Conservation (phyloP, 2,329 filamentous ascomycete species). For the Alternaria gansuensis region DNA sequence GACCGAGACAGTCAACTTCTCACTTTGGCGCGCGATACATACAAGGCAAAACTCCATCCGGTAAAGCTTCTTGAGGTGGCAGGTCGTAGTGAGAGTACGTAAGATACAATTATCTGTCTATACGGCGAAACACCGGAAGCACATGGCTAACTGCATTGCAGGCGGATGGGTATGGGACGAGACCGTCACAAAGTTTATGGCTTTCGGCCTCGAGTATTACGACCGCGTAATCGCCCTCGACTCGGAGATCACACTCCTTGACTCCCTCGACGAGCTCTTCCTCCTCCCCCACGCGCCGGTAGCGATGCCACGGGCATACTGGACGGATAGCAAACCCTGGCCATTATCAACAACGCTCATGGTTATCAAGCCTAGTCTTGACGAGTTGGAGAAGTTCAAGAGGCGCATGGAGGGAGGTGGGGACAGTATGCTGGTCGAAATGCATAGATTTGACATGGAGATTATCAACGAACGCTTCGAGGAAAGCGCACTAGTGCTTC, state of each 20-base stretch:
- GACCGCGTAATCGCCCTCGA: conserved; percentile 66
- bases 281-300: conserved; percentile 68
- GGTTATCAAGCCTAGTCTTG: conserved; percentile 66
- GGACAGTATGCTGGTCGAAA: conserved; percentile 37
- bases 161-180: conserved; percentile 64
- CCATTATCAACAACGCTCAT: conserved; percentile 69
- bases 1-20: conserved; percentile 59
- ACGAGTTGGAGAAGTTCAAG: conserved; percentile 59
- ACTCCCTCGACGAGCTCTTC: conserved; percentile 75
- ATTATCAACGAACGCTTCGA: conserved; percentile 70
- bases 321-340: conserved; percentile 65
- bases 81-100: conserved; percentile 44
- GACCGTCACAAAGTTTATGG: conserved; percentile 72
- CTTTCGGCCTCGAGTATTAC: conserved; percentile 73
- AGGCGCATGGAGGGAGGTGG: conserved; percentile 41
- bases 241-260: conserved; percentile 69
- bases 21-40: conserved; percentile 58
- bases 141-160: conserved; percentile 35
- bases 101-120: conserved; percentile 20
- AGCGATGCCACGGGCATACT: conserved; percentile 77
- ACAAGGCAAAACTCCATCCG: conserved; percentile 61
- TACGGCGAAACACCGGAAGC: conserved; percentile 17
- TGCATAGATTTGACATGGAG: conserved; percentile 70
- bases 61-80: conserved; percentile 54
- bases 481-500: conserved; percentile 67